These are phyloP conservation scores for Chalciporus chontae DNA, from an alignment of 768 basidiomycete species.

Conservation along the genomic window DNA sequence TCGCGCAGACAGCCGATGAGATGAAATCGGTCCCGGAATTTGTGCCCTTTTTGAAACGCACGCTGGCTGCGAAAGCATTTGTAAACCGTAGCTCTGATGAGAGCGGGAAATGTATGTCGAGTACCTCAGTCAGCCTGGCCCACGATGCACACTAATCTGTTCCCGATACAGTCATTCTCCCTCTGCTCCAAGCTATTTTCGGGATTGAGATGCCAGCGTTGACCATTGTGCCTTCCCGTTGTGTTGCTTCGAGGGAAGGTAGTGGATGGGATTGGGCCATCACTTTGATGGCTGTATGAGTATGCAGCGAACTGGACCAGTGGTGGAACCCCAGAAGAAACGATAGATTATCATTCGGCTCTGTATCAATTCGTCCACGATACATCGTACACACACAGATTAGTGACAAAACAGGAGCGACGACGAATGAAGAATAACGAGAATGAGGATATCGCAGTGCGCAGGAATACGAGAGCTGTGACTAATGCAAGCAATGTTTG, in stretches of 20 bases:
- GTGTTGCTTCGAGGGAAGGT: conserved; percentile 21
- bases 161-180: conserved; percentile 12
- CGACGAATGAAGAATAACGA: not conserved
- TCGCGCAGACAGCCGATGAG: conserved; percentile 9
- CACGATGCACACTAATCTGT: not conserved
- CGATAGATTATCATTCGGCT: no score
- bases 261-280: conserved; percentile 28
- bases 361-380: not conserved
- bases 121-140: not conserved
- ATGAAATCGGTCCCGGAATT: conserved; percentile 15
- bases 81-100: conserved; percentile 8
- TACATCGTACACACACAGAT: conserved; percentile 1
- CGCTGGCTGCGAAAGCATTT: conserved; percentile 27
- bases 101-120: conserved; percentile 16
- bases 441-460: conserved; percentile 4
- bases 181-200: conserved; percentile 23
- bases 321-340: not conserved
- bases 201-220: conserved; percentile 23
- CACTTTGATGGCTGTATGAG: conserved; percentile 27
- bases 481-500: conserved; percentile 17
- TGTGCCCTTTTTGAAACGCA: conserved; percentile 19
- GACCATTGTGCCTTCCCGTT: conserved; percentile 21
- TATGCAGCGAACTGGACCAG: not conserved
- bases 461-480: not conserved
- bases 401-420: not conserved